Conservation (phyloP, 169 alveolate genomes). For the Eimeria necatrix region DNA sequence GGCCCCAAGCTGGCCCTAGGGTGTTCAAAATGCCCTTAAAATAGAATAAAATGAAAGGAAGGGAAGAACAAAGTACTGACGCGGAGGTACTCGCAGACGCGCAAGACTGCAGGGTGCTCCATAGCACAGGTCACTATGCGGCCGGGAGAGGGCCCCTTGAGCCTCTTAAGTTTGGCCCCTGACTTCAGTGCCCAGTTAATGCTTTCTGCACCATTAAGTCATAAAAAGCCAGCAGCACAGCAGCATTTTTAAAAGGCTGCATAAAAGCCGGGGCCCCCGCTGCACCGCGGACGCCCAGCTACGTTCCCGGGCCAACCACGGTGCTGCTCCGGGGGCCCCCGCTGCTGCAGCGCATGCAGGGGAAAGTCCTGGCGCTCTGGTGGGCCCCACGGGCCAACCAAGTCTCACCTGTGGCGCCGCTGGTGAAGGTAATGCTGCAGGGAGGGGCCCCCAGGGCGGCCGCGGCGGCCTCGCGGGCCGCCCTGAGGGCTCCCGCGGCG, state of each 20-base stretch:
- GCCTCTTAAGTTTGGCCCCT: background rate
- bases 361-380: no score
- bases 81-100: conserved; percentile 34
- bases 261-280: background rate
- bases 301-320: background rate
- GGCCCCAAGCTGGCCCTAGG: no score
- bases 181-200: conserved; percentile 55
- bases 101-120: conserved; percentile 36
- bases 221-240: background rate
- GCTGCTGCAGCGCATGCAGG: no score
- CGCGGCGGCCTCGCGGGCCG: conserved; percentile 38
- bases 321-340: conserved; percentile 1
- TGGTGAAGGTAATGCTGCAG: conserved; percentile 7
- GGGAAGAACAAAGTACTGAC: background rate
- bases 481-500: conserved; percentile 6
- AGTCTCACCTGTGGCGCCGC: conserved; percentile 71
- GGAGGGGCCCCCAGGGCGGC: conserved; percentile 41
- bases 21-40: no score
- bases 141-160: background rate
- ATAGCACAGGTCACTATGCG: background rate
- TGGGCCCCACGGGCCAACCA: background rate
- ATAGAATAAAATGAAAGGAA: background rate
- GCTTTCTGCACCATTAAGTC: conserved; percentile 18
- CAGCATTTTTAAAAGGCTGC: background rate
- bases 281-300: background rate